These are phyloP conservation scores for Plasmodium cynomolgi DNA, from an alignment of 169 alveolate species.

Conservation along the genomic window DNA sequence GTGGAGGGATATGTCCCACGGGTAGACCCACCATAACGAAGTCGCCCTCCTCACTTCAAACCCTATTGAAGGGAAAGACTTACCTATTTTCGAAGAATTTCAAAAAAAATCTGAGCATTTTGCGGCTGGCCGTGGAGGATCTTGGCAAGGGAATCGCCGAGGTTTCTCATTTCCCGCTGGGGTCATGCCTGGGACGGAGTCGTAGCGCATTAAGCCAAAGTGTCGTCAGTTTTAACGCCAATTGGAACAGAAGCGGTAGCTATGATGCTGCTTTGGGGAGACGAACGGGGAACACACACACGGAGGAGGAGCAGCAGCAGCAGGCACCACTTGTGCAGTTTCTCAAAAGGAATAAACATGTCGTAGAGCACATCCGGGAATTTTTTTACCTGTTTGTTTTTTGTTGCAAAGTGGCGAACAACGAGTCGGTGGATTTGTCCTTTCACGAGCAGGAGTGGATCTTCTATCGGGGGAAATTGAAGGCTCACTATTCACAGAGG, in stretches of 20 bases:
- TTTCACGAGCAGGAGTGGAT: slow-evolving; percentile 26
- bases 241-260: neutral
- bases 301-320: too few species aligned
- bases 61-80: neutral
- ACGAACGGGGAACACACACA: neutral
- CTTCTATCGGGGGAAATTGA: slow-evolving; percentile 16
- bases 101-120: slow-evolving; percentile 1
- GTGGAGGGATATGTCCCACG: neutral
- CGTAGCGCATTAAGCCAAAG: neutral
- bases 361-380: slow-evolving; percentile 28
- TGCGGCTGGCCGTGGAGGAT: slow-evolving; percentile 1
- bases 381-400: slow-evolving; percentile 52
- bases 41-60: neutral
- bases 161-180: neutral
- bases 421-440: neutral
- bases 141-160: neutral
- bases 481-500: slow-evolving; percentile 1
- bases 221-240: neutral
- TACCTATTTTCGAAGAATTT: slow-evolving; percentile 34
- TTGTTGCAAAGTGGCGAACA: slow-evolving; percentile 9
- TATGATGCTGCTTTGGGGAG: neutral
- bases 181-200: neutral
- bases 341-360: slow-evolving; percentile 16
- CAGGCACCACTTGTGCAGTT: neutral
- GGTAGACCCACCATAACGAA: neutral